Evolutionary conservation across 306 rosid genomes (phyloP), one percentile per base, ranked within the genome.

Genomic region (Macrotyloma uniflorum): DNA sequence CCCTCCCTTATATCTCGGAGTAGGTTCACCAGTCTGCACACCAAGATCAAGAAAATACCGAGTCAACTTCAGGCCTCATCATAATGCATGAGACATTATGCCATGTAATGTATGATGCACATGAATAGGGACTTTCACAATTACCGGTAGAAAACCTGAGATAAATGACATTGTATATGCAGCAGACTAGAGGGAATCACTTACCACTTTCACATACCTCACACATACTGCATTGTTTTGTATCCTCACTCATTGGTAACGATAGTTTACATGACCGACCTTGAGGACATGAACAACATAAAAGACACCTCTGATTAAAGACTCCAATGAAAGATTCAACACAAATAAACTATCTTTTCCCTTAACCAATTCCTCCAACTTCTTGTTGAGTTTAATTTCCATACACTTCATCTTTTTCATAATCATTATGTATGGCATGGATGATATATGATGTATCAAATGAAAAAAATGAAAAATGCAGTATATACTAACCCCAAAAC

Each of bases 401-500:
- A 15, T 28, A 8, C 5, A 28, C 38, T 61, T 32, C 35, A 67
- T 11, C 55, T 45, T 18, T 45, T 18, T 65, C 74, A 54, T 40
- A 13, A 35, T 79, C 70, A 70, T 63, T 40, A 33, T 46, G 61
- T 11, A 65, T 75, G 75, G 8, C 65, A 75, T 76, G 57, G 46
- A 80, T 67, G 80, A 1, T 15, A 33, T 26, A 32, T 50, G 5
- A 5, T 51, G 20, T 8, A 26, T 36, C 3, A 45, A 78, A 50
- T 28, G 42, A 46, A 77, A 63, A 16, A 36, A 5, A 20, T 23
- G 22, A n/a, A 84, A 19, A 55, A 49, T 62, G 64, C 24, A 43
- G 65, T 33, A 20, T 77, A 67, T 69, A 85, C 98, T 83, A 45
- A 95, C 99, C 98, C 98, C 98, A 38, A 90, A 64, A 75, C 93